phyloP scores from a whole-genome alignment of 495 filamentous ascomycete species.

The Bathelium albidoporum region DNA sequence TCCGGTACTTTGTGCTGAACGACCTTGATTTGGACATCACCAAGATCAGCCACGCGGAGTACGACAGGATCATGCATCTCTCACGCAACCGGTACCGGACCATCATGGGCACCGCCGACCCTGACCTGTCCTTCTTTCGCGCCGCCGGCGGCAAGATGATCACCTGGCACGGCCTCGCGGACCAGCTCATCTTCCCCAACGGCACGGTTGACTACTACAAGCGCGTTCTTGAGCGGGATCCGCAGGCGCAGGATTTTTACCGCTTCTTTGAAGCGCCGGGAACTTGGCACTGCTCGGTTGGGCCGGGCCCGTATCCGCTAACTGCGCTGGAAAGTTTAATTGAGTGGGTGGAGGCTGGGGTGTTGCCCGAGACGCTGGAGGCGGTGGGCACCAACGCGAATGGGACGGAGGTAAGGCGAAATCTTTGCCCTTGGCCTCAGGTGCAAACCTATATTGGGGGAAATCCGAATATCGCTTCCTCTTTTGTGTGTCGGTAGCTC shows the following conservation, averaged over 20 bases:
- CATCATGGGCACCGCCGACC: slow-evolving; percentile 29
- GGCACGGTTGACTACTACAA: slow-evolving; percentile 22
- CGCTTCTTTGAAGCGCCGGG: slow-evolving; percentile 25
- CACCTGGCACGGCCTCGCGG: slow-evolving; percentile 31
- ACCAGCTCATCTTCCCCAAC: slow-evolving; percentile 21
- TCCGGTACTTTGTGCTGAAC: slow-evolving; percentile 17
- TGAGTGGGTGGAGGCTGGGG: slow-evolving; percentile 25
- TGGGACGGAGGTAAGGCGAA: background rate
- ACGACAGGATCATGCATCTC: slow-evolving; percentile 19
- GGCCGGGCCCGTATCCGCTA: slow-evolving; percentile 18
- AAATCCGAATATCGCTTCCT: slow-evolving; percentile 8
- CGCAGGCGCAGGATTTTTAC: slow-evolving; percentile 17
- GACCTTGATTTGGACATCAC: slow-evolving; percentile 12
- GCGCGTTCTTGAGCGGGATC: slow-evolving; percentile 14
- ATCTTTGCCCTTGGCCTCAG: slow-evolving; percentile 17
- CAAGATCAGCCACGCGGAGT: slow-evolving; percentile 14
- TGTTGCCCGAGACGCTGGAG: slow-evolving; percentile 15
- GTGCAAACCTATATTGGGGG: slow-evolving; percentile 15
- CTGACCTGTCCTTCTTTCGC: slow-evolving; percentile 35
- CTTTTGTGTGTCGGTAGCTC: slow-evolving; percentile 4
- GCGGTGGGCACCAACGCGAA: slow-evolving; percentile 7
- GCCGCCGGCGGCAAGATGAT: slow-evolving; percentile 35
- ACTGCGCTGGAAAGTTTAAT: slow-evolving; percentile 14
- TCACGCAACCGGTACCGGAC: slow-evolving; percentile 24
- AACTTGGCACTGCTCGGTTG: slow-evolving; percentile 18